Percentiles rank a stretch among this genome's conserved stretches.
Evolutionary conservation across 176 grass and related monocot species (phyloP).

Genomic region (Canna indica): DNA sequence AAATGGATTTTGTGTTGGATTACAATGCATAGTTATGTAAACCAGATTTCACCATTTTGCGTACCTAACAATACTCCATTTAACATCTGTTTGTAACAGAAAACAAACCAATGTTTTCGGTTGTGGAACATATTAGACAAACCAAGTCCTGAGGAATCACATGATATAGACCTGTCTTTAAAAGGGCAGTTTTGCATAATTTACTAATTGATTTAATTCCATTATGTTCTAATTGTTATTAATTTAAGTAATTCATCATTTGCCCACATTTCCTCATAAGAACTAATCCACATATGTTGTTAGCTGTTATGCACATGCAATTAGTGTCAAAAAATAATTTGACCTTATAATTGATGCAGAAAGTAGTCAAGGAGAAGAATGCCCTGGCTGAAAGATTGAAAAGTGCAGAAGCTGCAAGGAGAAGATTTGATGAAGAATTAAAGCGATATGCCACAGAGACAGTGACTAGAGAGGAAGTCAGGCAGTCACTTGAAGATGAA

Average conservation of each 20-base stretch:
- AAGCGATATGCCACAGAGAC: slow-evolving; percentile 69
- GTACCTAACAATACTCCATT: too few species aligned
- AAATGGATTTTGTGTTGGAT: too few species aligned
- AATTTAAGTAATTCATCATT: not conserved
- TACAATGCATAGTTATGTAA: too few species aligned
- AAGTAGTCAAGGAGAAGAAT: slow-evolving; percentile 82
- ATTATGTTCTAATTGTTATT: not conserved
- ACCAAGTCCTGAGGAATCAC: too few species aligned
- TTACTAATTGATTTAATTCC: not conserved
- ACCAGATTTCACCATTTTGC: too few species aligned
- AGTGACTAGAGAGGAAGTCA: slow-evolving; percentile 47
- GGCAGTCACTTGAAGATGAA: slow-evolving; percentile 65
- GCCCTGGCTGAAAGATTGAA: slow-evolving; percentile 61
- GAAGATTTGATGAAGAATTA: slow-evolving; percentile 74
- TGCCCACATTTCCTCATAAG: not conserved
- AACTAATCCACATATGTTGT: not conserved
- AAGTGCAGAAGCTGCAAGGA: slow-evolving; percentile 67
- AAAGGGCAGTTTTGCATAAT: not conserved
- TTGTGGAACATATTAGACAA: too few species aligned
- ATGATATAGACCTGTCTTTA: too few species aligned
- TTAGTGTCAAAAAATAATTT: slow-evolving; percentile 22
- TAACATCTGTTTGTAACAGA: too few species aligned
- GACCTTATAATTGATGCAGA: slow-evolving; percentile 38
- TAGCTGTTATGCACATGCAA: not conserved
- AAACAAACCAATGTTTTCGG: too few species aligned